Evolutionary conservation across 345 rosid genomes (phyloP), one percentile per base, ranked within the genome.

Genomic region (Salix dunnii): DNA sequence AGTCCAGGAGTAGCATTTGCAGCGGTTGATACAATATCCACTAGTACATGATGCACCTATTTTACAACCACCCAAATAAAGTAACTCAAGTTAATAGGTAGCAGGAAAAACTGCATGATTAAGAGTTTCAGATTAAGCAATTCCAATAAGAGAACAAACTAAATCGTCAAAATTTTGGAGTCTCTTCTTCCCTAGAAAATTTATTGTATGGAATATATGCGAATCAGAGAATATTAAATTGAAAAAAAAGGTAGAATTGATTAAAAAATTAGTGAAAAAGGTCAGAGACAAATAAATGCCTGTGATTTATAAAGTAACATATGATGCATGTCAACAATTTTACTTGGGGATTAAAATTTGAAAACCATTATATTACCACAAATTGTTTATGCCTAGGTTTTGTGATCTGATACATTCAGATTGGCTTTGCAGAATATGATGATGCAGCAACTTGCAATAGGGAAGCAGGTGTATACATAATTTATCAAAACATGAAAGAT

Each of bases 1-100:
- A 96, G 97, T 77, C 98, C 99, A 75, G 97, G 97, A 40, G 98
- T 96, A 75, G 97, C 91, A 89, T 87, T 94, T 77, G 97, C 98
- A 58, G 97, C 81, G 27, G 98, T 83, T 83, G 95, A 86, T 75
- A 92, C 97, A 74, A 96, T 89, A 81, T 94, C 97, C 86, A 92
- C 84, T 77, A 94, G 88, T 17, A 96, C 98, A 74, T 89, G 94
- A 85, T 96, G 97, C 68, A 96, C 99, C 99, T 96, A 81, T 67
- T 36, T 40, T n/a, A 17, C 16, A 67, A 25, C 46, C 23, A 38
- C 16, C 71, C 43, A 68, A n/a, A 68, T 43, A 42, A 21, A 23
- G 51, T 20, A 64, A 18, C 10, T 64, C 3, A 64, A 64, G 12
- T 1, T 28, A 2, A 31, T 14, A 16, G 40, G 18, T 65, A 67